Base-by-base conservation (phyloP, 257 asterid species). In the Forsythia viridissima region DNA sequence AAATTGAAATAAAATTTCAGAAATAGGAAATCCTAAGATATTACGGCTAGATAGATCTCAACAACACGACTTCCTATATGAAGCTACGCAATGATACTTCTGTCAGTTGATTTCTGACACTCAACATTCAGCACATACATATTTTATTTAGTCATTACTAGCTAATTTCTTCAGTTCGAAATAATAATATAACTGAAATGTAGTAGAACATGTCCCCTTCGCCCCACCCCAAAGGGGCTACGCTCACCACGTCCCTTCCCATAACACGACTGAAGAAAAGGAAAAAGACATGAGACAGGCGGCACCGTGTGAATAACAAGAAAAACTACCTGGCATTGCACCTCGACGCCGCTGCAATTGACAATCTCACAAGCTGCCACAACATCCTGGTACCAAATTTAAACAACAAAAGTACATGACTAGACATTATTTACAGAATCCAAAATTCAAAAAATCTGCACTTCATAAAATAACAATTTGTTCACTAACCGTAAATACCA, bases 321-420 rank as follows among this genome's bases (percentile, higher is more conserved):
- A 73, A 39, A 2, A 46, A 13, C 57, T 48, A 48, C 57, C n/a
- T 92, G 97, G 82, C 98, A 93, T 83, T 96, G 98, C 84, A 96
- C 95, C 92, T 96, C 97, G 65, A 96, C 89, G 0, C 92, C 86
- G 65, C 72, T 91, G 87, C 95, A 92, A 86, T 96, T 96, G 85
- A 96, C 99, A 74, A 96, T 78, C 90, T 96, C 99, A 85, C 92
- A 96, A 84, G 99, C 99, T 68, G 99, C 99, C 80, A 96, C 99
- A 67, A 96, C 99, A 86, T 90, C 98, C 98, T 96, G 89, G 72
- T 71, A 46, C 80, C 73, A 82, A 57, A 81, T 72, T 75, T 72
- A 72, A 84, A 82, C 38, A 77, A 48, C 6, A 15, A 15, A 73
- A 83, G 80, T 34, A 75, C 65, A 79, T 79, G 46, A 86, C 80